A percentile compares a stretch with the other conserved stretches of the same genome.
Conservation (phyloP, 2,329 filamentous ascomycete species). For the Mycogone perniciosa region DNA sequence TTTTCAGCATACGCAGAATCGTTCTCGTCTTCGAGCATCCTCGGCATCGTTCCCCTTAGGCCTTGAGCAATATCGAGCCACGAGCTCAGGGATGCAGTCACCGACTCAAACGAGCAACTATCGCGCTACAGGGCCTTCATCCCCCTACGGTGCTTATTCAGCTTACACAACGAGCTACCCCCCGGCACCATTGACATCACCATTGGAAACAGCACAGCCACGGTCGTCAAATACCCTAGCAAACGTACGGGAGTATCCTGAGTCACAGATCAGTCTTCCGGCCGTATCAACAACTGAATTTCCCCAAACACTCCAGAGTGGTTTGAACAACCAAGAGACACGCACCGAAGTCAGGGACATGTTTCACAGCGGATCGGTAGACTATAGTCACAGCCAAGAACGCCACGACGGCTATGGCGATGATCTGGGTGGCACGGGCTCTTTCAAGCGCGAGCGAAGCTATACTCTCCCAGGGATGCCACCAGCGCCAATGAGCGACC, state of each 20-base stretch:
- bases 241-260: constrained; percentile 40
- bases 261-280: constrained; percentile 49
- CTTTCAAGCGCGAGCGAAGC: constrained; percentile 8
- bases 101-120: constrained; percentile 3
- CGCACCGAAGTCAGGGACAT: constrained; percentile 41
- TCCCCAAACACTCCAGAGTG: constrained; percentile 35
- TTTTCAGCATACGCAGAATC: constrained; percentile 36
- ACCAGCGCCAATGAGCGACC: background rate
- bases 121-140: constrained; percentile 24
- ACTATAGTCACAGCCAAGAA: constrained; percentile 13
- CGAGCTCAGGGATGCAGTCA: constrained; percentile 18
- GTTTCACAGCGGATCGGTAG: constrained; percentile 32
- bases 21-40: constrained; percentile 44
- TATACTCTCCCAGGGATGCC: constrained; percentile 1
- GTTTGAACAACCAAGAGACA: constrained; percentile 22
- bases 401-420: constrained; percentile 4
- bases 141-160: constrained; percentile 36
- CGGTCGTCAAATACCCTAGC: constrained; percentile 22
- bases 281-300: constrained; percentile 49
- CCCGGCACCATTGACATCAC: constrained; percentile 43
- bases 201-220: constrained; percentile 6
- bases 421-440: background rate
- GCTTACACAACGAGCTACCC: constrained; percentile 46
- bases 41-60: constrained; percentile 41
- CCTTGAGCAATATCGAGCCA: constrained; percentile 40